phyloP scores from a whole-genome alignment of 192 early-diverging fungal species.

The Coemansia sp. region DNA sequence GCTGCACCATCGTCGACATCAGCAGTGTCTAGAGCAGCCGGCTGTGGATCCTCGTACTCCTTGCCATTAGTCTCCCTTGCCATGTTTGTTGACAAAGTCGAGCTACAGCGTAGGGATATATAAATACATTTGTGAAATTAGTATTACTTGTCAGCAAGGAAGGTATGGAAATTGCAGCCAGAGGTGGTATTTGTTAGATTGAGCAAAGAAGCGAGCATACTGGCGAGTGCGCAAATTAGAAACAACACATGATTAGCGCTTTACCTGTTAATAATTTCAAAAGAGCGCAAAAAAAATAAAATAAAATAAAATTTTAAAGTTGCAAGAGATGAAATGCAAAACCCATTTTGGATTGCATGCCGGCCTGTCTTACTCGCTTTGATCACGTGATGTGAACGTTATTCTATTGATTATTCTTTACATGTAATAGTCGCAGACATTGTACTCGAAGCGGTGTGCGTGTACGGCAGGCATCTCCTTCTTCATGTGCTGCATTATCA shows the following conservation, averaged over 20 bases:
- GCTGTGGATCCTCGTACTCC: background rate
- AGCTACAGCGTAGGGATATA: background rate
- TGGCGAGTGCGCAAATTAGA: too few relatives aligned
- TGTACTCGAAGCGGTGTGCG: conserved; percentile 57
- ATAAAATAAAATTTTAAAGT: too few relatives aligned
- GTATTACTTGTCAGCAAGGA: too few relatives aligned
- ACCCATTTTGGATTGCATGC: background rate
- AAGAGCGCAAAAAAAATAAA: too few relatives aligned
- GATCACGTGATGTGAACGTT: background rate
- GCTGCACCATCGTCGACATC: conserved; percentile 1
- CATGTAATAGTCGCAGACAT: conserved; percentile 35
- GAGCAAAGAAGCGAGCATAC: too few relatives aligned
- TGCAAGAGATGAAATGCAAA: background rate
- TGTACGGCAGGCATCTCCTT: conserved; percentile 50
- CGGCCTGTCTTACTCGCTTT: background rate
- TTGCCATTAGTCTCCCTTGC: background rate
- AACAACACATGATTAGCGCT: too few relatives aligned
- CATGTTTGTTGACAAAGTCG: background rate
- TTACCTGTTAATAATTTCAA: too few relatives aligned
- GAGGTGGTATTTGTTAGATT: too few relatives aligned
- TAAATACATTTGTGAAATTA: background rate
- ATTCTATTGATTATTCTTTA: background rate
- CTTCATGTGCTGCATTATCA: conserved; percentile 51
- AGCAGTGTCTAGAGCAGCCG: background rate
- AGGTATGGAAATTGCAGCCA: too few relatives aligned